Base-by-base conservation (phyloP, 2,329 filamentous ascomycete genomes). In the Xylaria hypoxylon region DNA sequence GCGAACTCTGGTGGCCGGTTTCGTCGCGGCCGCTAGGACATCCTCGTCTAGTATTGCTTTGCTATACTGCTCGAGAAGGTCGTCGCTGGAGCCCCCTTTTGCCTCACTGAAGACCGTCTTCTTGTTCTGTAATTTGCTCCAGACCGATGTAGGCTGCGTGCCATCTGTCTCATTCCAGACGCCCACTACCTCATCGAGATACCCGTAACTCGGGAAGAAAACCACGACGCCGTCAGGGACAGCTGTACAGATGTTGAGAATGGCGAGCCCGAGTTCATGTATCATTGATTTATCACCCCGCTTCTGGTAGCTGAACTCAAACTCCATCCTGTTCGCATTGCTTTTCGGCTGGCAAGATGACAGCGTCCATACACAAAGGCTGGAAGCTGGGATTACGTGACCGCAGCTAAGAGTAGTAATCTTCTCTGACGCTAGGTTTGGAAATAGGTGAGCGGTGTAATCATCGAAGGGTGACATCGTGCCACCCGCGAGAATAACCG, bases 381-480 rank as follows among this genome's bases (percentile, higher is more conserved):
- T 97, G 2, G 89, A 87, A 0, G 87, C 79, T 0, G 96, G 95
- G 60, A 99, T 96, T 51, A 99, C 94, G 79, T 99, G 96, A 0
- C 93, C 94, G 77, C 95, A 99, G 71, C 94, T 97, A 33, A 97
- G 86, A 0, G 92, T 97, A 10, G 86, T 90, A 50, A 98, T 86
- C 63, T 88, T 88, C 0, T 82, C 79, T 0, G 84, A 72, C 0
- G 86, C 77, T 0, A 97, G 78, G 55, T 92, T 90, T 0, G 95
- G 92, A 68, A 99, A 96, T 0, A 99, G 84, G 73, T 97, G 92
- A 3, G 91, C 86, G 40, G 87, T 89, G 79, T 97, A 99, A 80
- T 98, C 96, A 26, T 90, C 87, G 82, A 98, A 97, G 0, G 96
- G 96, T 2, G 96, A 97, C 96, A 99, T 98, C 28, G 96, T 99